These are phyloP conservation scores for Mortierella sp. DNA, from an alignment of 371 early-diverging fungal species.

Conservation along the genomic window DNA sequence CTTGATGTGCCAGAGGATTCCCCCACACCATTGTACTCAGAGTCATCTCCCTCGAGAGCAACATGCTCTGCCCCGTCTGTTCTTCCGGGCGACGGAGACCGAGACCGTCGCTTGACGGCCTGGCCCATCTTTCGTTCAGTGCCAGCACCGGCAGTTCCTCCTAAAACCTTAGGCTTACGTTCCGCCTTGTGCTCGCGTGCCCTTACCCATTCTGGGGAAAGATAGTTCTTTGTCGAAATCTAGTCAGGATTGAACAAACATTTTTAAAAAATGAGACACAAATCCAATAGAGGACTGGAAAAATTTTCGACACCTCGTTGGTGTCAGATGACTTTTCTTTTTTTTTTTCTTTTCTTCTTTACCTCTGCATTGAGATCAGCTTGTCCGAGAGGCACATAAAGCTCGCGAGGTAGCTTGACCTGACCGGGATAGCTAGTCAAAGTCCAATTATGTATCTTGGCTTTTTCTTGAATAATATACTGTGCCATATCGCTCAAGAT, in stretches of 20 bases:
- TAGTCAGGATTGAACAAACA: not conserved
- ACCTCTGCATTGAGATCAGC: conserved; percentile 27
- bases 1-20: conserved; percentile 7
- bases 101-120: conserved; percentile 43
- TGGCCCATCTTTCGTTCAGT: conserved; percentile 47
- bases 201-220: conserved; percentile 37
- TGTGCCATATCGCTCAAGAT: conserved; percentile 85
- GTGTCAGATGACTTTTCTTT: not conserved
- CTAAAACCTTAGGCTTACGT: conserved; percentile 15
- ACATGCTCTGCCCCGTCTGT: conserved; percentile 16
- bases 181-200: conserved; percentile 37
- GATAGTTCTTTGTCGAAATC: conserved; percentile 41
- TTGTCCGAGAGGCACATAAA: conserved; percentile 56
- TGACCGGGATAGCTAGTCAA: conserved; percentile 73
- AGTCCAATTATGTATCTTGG: conserved; percentile 75
- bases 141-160: not conserved
- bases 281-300: not conserved
- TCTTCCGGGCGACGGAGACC: conserved; percentile 22
- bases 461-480: conserved; percentile 77
- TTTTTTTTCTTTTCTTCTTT: not conserved
- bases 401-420: conserved; percentile 67
- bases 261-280: not conserved
- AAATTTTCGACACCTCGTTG: not conserved
- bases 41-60: not conserved
- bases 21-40: not conserved